Evolutionary conservation across 2,329 filamentous ascomycete species (phyloP).

Genomic region (Sporothrix dimorphospora): DNA sequence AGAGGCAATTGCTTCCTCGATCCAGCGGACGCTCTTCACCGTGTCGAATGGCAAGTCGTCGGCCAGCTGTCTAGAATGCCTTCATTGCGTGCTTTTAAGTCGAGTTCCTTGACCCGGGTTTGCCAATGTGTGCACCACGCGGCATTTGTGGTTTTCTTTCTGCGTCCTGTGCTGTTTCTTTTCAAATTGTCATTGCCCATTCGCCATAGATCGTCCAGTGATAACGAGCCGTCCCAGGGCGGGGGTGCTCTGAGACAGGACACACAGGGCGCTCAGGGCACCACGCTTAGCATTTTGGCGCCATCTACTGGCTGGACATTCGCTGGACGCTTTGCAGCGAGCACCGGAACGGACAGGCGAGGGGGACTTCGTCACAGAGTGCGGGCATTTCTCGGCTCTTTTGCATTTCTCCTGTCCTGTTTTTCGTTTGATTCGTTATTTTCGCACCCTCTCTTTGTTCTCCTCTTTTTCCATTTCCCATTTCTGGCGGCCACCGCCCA

Average conservation of each 20-base stretch:
- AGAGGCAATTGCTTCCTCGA: background rate
- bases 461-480: background rate
- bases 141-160: background rate
- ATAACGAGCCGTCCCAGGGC: constrained; percentile 23
- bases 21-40: background rate
- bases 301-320: background rate
- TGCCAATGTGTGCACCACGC: background rate
- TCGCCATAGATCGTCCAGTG: constrained; percentile 28
- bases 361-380: background rate
- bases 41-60: too few relatives aligned
- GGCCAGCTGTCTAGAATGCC: background rate
- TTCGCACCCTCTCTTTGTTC: background rate
- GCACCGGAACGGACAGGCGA: background rate
- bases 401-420: background rate
- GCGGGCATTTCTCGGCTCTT: constrained; percentile 14
- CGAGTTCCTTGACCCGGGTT: background rate
- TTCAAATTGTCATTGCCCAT: constrained; percentile 18
- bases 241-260: constrained; percentile 1
- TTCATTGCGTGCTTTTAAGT: background rate
- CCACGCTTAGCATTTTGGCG: constrained; percentile 1
- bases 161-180: background rate
- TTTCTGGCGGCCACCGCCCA: background rate
- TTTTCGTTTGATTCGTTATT: background rate
- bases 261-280: background rate
- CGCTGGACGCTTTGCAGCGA: background rate